Conservation (phyloP, 805 yeast species). For the Barnettozyma sucrosica region DNA sequence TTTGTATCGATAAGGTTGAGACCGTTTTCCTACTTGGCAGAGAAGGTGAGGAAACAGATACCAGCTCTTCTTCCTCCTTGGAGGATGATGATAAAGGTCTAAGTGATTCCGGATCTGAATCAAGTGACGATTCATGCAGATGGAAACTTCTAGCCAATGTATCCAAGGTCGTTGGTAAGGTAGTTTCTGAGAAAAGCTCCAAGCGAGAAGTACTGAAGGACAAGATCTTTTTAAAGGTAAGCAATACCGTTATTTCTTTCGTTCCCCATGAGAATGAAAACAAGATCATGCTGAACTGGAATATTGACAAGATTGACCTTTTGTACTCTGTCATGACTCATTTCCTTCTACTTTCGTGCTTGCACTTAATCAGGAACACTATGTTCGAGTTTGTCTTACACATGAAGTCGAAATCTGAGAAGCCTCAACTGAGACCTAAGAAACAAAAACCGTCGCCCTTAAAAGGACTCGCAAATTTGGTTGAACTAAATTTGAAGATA, state of each 20-base stretch:
- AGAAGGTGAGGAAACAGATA: conserved; percentile 6
- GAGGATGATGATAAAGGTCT: conserved; percentile 30
- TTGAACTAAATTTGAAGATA: conserved; percentile 21
- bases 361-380: conserved; percentile 40
- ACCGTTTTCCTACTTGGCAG: conserved; percentile 4
- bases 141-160: conserved; percentile 12
- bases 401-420: conserved; percentile 18
- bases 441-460: conserved; percentile 1
- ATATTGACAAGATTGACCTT: conserved; percentile 26
- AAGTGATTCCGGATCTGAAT: conserved; percentile 18
- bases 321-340: conserved; percentile 37
- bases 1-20: conserved; percentile 20
- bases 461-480: conserved; percentile 19
- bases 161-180: conserved; percentile 22
- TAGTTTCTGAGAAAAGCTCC: conserved; percentile 30
- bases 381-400: conserved; percentile 22
- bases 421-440: conserved; percentile 6
- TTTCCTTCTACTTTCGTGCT: conserved; percentile 40
- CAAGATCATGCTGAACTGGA: conserved; percentile 22
- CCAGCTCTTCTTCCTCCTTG: conserved; percentile 27
- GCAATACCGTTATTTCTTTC: conserved; percentile 23
- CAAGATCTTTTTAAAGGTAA: conserved; percentile 30
- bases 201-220: conserved; percentile 22
- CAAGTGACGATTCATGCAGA: conserved; percentile 3
- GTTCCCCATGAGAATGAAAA: conserved; percentile 18